Conservation (phyloP, 352 stramenopile genomes). For the Pythium monospermum region DNA sequence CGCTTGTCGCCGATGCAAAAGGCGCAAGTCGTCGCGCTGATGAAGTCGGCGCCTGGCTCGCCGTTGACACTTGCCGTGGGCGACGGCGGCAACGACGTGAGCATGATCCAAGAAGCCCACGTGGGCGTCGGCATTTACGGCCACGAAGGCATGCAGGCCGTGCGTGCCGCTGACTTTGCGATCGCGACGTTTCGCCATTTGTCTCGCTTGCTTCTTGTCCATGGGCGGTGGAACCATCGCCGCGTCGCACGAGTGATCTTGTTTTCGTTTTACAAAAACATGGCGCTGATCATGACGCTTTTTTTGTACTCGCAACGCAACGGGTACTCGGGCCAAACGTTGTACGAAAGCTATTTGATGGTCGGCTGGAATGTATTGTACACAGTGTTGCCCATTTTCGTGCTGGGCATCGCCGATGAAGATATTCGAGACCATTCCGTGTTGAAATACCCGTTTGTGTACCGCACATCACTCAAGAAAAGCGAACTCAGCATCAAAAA, state of each 20-base stretch:
- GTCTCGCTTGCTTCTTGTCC: constrained; percentile 69
- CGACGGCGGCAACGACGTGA: constrained; percentile 99
- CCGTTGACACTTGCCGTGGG: constrained; percentile 94
- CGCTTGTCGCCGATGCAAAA: constrained; percentile 91
- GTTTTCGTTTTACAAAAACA: constrained; percentile 90
- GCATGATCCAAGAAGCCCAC: constrained; percentile 99
- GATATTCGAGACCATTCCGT: constrained; percentile 73
- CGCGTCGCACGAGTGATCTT: constrained; percentile 77
- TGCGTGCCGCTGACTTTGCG: constrained; percentile 80
- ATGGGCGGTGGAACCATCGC: constrained; percentile 83
- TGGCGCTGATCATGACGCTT: constrained; percentile 93
- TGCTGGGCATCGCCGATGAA: constrained; percentile 79
- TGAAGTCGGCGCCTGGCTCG: constrained; percentile 69
- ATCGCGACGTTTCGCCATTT: constrained; percentile 80
- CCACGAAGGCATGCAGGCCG: constrained; percentile 93
- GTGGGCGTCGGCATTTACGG: constrained; percentile 98
- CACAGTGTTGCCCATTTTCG: constrained; percentile 91
- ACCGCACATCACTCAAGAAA: constrained; percentile 57
- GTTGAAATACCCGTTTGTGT: constrained; percentile 74
- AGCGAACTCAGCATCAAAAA: constrained; percentile 58
- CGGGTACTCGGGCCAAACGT: constrained; percentile 89
- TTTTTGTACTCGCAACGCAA: constrained; percentile 86
- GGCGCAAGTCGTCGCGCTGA: constrained; percentile 91
- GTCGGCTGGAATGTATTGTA: constrained; percentile 96
- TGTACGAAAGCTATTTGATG: constrained; percentile 87